Percentiles rank a stretch among this genome's conserved stretches.
Conservation (phyloP, 2,329 filamentous ascomycete genomes). For the Rugonectria rugulosa region DNA sequence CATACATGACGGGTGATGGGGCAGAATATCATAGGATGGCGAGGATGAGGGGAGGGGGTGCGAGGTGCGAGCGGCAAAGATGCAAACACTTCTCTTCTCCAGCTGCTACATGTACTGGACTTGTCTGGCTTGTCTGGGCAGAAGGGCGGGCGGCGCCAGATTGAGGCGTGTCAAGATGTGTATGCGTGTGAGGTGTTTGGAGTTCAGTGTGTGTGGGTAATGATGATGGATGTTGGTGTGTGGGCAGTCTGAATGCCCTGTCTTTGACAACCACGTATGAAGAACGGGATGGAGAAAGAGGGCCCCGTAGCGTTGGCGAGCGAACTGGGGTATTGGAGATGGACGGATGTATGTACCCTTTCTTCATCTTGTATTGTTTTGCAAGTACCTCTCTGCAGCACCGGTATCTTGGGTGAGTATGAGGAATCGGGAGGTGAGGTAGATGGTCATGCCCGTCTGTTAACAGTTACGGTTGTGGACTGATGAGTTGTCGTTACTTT, state of each 20-base stretch:
- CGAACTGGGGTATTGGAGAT: not conserved
- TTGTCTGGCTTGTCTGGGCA: not conserved
- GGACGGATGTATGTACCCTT: not conserved
- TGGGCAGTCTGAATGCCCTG: not conserved
- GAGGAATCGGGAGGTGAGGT: not conserved
- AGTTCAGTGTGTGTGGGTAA: not conserved
- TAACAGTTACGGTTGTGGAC: not conserved
- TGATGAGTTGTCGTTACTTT: not conserved
- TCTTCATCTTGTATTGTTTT: not conserved
- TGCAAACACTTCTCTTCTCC: not conserved
- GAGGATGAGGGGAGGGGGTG: conserved; percentile 24
- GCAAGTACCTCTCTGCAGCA: not conserved
- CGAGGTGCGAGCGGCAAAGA: not conserved
- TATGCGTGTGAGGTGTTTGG: not conserved
- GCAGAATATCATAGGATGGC: conserved; percentile 50
- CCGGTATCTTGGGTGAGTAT: not conserved
- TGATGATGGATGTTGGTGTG: not conserved
- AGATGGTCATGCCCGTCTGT: not conserved
- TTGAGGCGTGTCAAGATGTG: not conserved
- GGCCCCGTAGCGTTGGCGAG: not conserved
- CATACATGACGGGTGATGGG: conserved; percentile 49
- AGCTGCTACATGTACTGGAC: no score
- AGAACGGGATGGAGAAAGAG: not conserved
- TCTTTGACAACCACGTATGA: not conserved
- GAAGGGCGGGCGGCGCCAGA: not conserved